phyloP scores from a whole-genome alignment of 306 rosid species.

The Rosa rugosa region DNA sequence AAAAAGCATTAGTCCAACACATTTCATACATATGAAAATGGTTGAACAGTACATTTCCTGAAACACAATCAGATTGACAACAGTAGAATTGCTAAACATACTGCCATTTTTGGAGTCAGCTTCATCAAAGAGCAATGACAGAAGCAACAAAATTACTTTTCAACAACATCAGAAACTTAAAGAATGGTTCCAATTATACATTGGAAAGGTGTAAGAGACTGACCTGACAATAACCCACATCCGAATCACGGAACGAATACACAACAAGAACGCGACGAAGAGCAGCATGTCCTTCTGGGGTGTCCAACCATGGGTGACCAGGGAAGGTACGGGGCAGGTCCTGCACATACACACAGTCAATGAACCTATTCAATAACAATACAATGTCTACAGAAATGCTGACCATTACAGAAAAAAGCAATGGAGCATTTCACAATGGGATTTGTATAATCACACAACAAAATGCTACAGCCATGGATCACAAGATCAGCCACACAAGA shows the following conservation, averaged over 20 bases:
- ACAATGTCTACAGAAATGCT: not conserved
- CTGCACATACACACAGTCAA: slow-evolving; percentile 37
- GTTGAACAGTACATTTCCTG: not conserved
- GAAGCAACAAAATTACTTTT: not conserved
- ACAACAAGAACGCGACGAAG: slow-evolving; percentile 94
- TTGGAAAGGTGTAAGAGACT: not conserved
- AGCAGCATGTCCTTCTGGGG: slow-evolving; percentile 90
- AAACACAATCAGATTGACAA: not conserved
- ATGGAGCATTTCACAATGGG: slow-evolving; percentile 2
- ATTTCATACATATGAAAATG: not conserved
- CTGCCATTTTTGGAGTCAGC: not conserved
- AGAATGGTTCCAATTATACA: too few species aligned
- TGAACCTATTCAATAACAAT: not conserved
- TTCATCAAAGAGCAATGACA: not conserved
- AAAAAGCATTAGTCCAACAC: not conserved
- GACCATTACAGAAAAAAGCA: not conserved
- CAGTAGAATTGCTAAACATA: not conserved
- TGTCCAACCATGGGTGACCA: slow-evolving; percentile 97
- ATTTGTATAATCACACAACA: too few species aligned
- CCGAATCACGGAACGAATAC: slow-evolving; percentile 99
- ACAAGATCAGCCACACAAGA: not conserved
- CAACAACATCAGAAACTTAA: not conserved
- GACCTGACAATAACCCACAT: slow-evolving; percentile 98
- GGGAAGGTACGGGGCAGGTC: slow-evolving; percentile 97
- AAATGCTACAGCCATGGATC: slow-evolving; percentile 3